Conservation (phyloP, 2,329 filamentous ascomycete genomes). For the Niveomyces coronatus region DNA sequence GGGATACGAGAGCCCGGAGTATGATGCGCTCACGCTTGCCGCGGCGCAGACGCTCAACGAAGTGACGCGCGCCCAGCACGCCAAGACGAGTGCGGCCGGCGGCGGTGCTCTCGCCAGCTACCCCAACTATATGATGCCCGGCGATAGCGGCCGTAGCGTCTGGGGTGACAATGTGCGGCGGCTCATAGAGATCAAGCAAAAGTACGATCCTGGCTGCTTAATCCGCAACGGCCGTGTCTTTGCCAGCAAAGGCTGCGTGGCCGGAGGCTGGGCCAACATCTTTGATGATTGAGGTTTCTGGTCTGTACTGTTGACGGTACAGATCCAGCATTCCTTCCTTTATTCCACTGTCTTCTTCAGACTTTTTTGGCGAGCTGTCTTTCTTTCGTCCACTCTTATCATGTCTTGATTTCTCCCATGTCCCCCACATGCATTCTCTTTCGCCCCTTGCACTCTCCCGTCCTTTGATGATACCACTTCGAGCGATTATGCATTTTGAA, state of each 20-base stretch:
- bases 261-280: slow-evolving; percentile 7
- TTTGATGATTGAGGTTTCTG: neutral
- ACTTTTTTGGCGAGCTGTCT: too few relatives aligned
- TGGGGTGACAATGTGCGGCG: slow-evolving; percentile 5
- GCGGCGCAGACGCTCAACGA: neutral
- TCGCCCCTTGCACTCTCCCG: too few relatives aligned
- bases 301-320: too few relatives aligned
- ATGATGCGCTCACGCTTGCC: neutral
- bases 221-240: slow-evolving; percentile 6
- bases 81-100: neutral
- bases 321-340: too few relatives aligned
- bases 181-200: slow-evolving; percentile 3
- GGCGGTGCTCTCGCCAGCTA: slow-evolving; percentile 6
- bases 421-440: too few relatives aligned
- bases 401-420: too few relatives aligned
- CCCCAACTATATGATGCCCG: slow-evolving; percentile 7
- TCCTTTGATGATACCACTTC: too few relatives aligned
- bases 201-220: slow-evolving; percentile 6
- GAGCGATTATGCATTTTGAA: too few relatives aligned
- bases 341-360: too few relatives aligned
- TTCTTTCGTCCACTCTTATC: too few relatives aligned
- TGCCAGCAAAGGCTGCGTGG: neutral
- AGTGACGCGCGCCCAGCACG: slow-evolving; percentile 5
- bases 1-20: neutral
- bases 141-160: slow-evolving; percentile 1